These are phyloP conservation scores for Thelonectria rubi DNA, from an alignment of 2,329 filamentous ascomycete genomes.

Conservation along the genomic window DNA sequence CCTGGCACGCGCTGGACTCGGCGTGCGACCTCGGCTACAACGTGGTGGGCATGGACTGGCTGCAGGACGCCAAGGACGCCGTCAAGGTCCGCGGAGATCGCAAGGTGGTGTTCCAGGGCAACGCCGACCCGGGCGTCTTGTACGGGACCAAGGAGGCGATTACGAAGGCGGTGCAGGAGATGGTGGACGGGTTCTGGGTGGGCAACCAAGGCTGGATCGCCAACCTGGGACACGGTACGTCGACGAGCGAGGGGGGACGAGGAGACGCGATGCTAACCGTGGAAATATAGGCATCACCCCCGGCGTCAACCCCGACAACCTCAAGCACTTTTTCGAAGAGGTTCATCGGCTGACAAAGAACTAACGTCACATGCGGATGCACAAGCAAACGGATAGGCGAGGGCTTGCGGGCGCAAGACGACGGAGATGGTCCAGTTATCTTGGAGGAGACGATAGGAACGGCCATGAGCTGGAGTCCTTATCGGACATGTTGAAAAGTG, in stretches of 20 bases:
- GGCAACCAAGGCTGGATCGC: constrained; percentile 95
- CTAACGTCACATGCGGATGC: constrained; percentile 23
- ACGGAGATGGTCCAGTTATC: constrained; percentile 8
- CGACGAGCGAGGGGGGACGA: background rate
- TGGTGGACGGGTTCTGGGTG: constrained; percentile 84
- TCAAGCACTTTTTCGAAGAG: constrained; percentile 94
- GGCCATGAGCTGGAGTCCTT: background rate
- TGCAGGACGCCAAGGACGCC: constrained; percentile 87
- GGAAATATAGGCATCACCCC: constrained; percentile 80
- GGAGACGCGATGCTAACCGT: constrained; percentile 22
- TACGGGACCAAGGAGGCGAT: constrained; percentile 88
- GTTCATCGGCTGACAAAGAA: constrained; percentile 75
- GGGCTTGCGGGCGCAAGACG: background rate
- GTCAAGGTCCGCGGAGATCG: constrained; percentile 81
- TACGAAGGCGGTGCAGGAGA: constrained; percentile 81
- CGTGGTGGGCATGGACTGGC: constrained; percentile 94
- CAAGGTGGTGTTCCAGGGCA: constrained; percentile 84
- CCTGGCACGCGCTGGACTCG: constrained; percentile 92
- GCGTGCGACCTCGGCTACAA: constrained; percentile 91
- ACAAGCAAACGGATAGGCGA: background rate
- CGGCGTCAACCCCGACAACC: constrained; percentile 89
- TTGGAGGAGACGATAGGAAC: constrained; percentile 10
- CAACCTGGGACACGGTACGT: constrained; percentile 91
- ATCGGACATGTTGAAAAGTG: constrained; percentile 13
- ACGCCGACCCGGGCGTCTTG: constrained; percentile 91